phyloP scores from a whole-genome alignment of 2,329 filamentous ascomycete genomes.

The Fusarium virguliforme region DNA sequence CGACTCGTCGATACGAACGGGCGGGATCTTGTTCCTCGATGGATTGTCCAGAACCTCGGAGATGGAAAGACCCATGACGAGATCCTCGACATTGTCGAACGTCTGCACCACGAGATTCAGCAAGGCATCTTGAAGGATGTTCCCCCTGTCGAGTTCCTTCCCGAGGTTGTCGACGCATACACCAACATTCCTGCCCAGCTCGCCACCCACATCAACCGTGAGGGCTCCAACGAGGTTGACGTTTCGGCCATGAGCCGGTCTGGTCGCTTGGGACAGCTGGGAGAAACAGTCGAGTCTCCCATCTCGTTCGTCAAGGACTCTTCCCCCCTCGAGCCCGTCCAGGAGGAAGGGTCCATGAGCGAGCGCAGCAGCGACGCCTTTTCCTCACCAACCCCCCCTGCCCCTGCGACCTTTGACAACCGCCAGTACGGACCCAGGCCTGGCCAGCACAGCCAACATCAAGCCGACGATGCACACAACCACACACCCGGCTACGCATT shows the following conservation, averaged over 20 bases:
- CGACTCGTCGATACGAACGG: conserved; percentile 61
- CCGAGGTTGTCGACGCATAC: conserved; percentile 65
- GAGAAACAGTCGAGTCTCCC: conserved; percentile 43
- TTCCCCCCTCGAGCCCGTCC: conserved; percentile 48
- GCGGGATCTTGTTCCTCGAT: conserved; percentile 54
- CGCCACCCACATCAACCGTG: conserved; percentile 22
- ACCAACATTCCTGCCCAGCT: conserved; percentile 41
- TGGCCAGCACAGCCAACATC: conserved; percentile 27
- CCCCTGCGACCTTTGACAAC: conserved; percentile 33
- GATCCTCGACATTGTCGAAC: conserved; percentile 65
- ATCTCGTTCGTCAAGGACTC: conserved; percentile 47
- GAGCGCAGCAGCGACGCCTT: conserved; percentile 31
- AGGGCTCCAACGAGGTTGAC: conserved; percentile 36
- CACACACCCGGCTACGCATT: conserved; percentile 22
- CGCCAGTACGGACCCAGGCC: conserved; percentile 21
- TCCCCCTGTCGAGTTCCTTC: conserved; percentile 73
- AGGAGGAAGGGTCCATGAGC: conserved; percentile 43
- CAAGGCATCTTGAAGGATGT: conserved; percentile 62
- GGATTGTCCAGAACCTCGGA: conserved; percentile 65
- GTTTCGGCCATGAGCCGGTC: conserved; percentile 24
- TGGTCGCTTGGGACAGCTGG: conserved; percentile 24
- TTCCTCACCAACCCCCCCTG: conserved; percentile 36
- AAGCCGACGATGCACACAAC: conserved; percentile 24
- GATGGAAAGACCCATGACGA: conserved; percentile 65
- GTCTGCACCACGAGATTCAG: conserved; percentile 64